phyloP scores from a whole-genome alignment of 1,284 basidiomycete species.

The Cutaneotrichosporon sp. region DNA sequence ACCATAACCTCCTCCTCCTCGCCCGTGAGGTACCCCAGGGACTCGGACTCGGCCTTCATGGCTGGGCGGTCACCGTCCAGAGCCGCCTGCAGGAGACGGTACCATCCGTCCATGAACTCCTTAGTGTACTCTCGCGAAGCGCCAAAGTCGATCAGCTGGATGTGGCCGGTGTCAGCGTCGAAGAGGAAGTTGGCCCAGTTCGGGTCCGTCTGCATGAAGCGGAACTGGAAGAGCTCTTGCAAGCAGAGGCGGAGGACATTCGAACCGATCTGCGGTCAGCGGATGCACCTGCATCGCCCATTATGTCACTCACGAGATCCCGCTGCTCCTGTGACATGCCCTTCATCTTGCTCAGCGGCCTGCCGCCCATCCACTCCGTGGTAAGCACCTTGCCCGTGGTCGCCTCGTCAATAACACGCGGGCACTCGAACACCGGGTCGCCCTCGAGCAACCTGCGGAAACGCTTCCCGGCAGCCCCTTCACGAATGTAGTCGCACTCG shows the following conservation, averaged over 20 bases:
- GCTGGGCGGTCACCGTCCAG: constrained; percentile 62
- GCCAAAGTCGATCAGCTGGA: constrained; percentile 94
- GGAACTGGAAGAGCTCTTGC: constrained; percentile 83
- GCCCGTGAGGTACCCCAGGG: constrained; percentile 85
- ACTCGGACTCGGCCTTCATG: constrained; percentile 69
- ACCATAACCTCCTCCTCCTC: constrained; percentile 82
- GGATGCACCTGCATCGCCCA: too few species aligned
- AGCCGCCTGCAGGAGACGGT: constrained; percentile 72
- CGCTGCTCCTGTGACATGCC: constrained; percentile 62
- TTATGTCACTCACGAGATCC: constrained; percentile 59
- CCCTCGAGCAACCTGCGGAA: constrained; percentile 60
- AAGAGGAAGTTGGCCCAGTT: constrained; percentile 98
- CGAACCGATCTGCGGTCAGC: constrained; percentile 64
- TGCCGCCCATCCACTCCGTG: constrained; percentile 79
- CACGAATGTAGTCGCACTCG: constrained; percentile 89
- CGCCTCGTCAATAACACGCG: constrained; percentile 70
- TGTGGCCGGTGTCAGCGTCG: constrained; percentile 56
- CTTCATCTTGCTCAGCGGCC: constrained; percentile 66
- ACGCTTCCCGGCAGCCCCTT: constrained; percentile 66
- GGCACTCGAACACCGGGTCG: constrained; percentile 72
- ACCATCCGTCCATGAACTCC: constrained; percentile 85
- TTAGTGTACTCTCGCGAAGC: constrained; percentile 82
- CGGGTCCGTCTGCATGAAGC: constrained; percentile 96
- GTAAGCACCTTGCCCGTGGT: constrained; percentile 79
- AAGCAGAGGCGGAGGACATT: constrained; percentile 81